Evolutionary conservation across 768 basidiomycete genomes (phyloP).

Genomic region (Suillus decipiens): DNA sequence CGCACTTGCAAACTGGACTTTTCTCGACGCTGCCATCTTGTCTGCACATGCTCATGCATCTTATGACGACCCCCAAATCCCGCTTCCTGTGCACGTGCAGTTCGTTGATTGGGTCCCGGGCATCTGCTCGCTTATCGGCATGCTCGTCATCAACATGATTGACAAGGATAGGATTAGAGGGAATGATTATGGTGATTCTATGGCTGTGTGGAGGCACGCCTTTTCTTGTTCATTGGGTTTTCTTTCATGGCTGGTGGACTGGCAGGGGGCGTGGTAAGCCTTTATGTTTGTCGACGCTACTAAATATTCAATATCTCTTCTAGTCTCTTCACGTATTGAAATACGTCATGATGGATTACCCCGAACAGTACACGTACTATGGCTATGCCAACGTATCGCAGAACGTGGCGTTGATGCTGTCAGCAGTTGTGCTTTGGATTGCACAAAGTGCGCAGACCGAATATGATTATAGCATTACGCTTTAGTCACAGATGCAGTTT

Average conservation of each 20-base stretch:
- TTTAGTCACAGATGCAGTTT: conserved; percentile 36
- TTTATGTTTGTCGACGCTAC: neutral
- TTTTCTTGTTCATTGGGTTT: conserved; percentile 84
- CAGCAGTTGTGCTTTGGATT: conserved; percentile 88
- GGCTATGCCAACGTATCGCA: conserved; percentile 96
- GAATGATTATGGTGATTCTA: conserved; percentile 79
- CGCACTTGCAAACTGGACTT: conserved; percentile 10
- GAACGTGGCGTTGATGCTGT: conserved; percentile 83
- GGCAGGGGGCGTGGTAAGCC: conserved; percentile 92
- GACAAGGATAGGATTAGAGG: conserved; percentile 82
- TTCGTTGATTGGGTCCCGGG: conserved; percentile 98
- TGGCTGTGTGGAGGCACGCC: conserved; percentile 68
- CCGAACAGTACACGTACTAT: conserved; percentile 82
- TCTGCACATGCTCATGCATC: no score
- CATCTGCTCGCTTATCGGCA: conserved; percentile 88
- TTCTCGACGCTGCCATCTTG: no score
- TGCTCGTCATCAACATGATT: conserved; percentile 90
- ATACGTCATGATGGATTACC: conserved; percentile 74
- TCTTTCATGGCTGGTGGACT: conserved; percentile 97
- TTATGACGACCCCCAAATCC: conserved; percentile 21
- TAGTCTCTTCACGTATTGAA: conserved; percentile 91
- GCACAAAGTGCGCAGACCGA: conserved; percentile 84
- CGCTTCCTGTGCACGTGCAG: conserved; percentile 54
- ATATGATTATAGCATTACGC: conserved; percentile 90
- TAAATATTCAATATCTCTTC: neutral